Evolutionary conservation across 192 early-diverging fungal species (phyloP).

Genomic region (Coemansia sp.): DNA sequence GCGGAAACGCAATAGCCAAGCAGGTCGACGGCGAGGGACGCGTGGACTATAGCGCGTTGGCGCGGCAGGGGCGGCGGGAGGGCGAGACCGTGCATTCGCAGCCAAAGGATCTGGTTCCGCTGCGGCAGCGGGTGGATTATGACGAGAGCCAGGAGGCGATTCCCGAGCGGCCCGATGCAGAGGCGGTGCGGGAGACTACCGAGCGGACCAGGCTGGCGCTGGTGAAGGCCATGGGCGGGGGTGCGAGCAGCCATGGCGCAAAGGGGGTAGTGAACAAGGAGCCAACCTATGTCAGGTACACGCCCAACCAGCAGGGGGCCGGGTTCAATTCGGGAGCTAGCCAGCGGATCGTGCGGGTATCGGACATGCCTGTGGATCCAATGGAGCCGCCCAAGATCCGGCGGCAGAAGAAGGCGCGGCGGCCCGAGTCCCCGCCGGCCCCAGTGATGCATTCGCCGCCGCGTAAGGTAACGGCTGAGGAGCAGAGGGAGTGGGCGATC

Average conservation of each 20-base stretch:
- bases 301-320: conserved; percentile 68
- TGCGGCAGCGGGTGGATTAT: conserved; percentile 61
- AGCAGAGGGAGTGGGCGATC: conserved; percentile 95
- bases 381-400: conserved; percentile 93
- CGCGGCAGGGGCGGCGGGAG: conserved; percentile 66
- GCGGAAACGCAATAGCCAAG: conserved; percentile 63
- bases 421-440: conserved; percentile 86
- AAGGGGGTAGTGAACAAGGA: conserved; percentile 46
- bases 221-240: conserved; percentile 83
- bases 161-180: conserved; percentile 70
- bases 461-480: conserved; percentile 90
- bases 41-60: conserved; percentile 82
- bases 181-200: conserved; percentile 69
- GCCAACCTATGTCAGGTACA: conserved; percentile 86
- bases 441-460: conserved; percentile 98
- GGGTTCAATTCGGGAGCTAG: conserved; percentile 65
- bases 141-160: conserved; percentile 59
- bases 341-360: conserved; percentile 91
- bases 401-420: conserved; percentile 83
- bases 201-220: conserved; percentile 87
- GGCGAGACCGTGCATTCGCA: conserved; percentile 75
- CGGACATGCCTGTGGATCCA: conserved; percentile 92
- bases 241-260: conserved; percentile 22
- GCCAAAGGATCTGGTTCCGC: conserved; percentile 73
- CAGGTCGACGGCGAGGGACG: conserved; percentile 89